Conservation (phyloP, 169 alveolate genomes). For the Babesia gibsoni region DNA sequence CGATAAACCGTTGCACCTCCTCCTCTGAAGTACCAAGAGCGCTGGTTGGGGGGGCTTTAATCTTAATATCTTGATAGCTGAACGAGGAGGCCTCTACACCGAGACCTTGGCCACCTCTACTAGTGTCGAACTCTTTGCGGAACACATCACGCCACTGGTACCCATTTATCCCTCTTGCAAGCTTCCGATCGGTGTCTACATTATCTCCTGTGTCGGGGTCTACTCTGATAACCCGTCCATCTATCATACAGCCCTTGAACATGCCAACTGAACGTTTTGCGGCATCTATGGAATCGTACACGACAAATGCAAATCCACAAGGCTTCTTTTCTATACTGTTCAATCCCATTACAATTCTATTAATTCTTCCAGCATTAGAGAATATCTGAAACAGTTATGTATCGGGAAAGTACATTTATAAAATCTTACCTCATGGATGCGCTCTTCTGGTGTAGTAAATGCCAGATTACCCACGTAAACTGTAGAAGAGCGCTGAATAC, state of each 20-base stretch:
- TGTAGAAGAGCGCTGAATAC: conserved; percentile 67
- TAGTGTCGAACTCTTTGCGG: conserved; percentile 60
- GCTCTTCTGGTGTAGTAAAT: conserved; percentile 74
- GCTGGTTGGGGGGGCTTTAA: conserved; percentile 31
- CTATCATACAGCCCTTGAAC: conserved; percentile 73
- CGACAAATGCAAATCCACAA: conserved; percentile 75
- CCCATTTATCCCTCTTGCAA: conserved; percentile 74
- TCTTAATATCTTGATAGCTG: conserved; percentile 6
- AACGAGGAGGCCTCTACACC: conserved; percentile 38
- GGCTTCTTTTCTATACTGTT: conserved; percentile 72
- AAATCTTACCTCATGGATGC: conserved; percentile 71
- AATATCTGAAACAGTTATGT: conserved; percentile 38
- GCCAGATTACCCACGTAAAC: conserved; percentile 76
- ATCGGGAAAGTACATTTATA: not conserved
- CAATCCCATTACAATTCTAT: conserved; percentile 70
- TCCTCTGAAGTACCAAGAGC: conserved; percentile 25
- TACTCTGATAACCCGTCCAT: conserved; percentile 73
- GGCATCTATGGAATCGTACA: conserved; percentile 63
- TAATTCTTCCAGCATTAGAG: conserved; percentile 68
- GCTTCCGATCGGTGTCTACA: conserved; percentile 66
- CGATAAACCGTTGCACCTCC: no score
- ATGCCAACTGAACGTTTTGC: conserved; percentile 67
- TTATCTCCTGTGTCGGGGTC: conserved; percentile 73
- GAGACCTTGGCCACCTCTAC: conserved; percentile 69
- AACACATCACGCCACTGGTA: conserved; percentile 75